Conservation (phyloP, 179 eudicot species). For the Heliamphora pulchella region DNA sequence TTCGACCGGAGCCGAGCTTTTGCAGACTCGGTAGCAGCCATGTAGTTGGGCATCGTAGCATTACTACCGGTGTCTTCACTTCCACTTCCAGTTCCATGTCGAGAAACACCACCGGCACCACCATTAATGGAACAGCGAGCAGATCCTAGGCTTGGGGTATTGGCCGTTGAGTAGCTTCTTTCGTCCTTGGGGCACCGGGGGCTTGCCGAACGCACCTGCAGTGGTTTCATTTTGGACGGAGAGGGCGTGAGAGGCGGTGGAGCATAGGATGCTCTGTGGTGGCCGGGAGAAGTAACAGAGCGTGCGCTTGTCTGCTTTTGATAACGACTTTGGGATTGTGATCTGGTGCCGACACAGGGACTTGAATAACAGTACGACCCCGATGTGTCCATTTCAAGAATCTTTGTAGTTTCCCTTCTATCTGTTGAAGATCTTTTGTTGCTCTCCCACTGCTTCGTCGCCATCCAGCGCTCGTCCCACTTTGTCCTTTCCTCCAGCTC, state of each 20-base stretch:
- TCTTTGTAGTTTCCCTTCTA: slow-evolving; percentile 36
- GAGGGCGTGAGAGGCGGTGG: slow-evolving; percentile 36
- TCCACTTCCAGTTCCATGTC: slow-evolving; percentile 18
- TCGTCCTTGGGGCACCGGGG: slow-evolving; percentile 36
- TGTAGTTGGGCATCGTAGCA: slow-evolving; percentile 44
- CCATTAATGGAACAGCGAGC: slow-evolving; percentile 31
- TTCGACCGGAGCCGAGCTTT: slow-evolving; percentile 54
- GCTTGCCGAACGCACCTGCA: slow-evolving; percentile 47
- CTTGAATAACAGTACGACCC: slow-evolving; percentile 24
- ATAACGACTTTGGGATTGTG: slow-evolving; percentile 26
- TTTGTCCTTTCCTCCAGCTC: slow-evolving; percentile 27
- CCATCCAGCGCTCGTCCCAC: slow-evolving; percentile 51
- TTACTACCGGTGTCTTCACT: no score
- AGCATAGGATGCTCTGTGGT: slow-evolving; percentile 22
- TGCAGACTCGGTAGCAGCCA: slow-evolving; percentile 79
- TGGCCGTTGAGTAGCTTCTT: slow-evolving; percentile 44
- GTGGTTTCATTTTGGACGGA: slow-evolving; percentile 31
- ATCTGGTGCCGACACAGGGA: slow-evolving; percentile 32
- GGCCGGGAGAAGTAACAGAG: slow-evolving; percentile 22
- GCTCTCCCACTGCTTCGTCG: slow-evolving; percentile 41
- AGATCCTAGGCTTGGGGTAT: slow-evolving; percentile 42
- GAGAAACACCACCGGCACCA: slow-evolving; percentile 23
- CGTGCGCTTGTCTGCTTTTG: slow-evolving; percentile 15
- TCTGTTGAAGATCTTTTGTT: slow-evolving; percentile 36
- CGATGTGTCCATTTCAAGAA: slow-evolving; percentile 37